Percentiles rank a stretch among this genome's conserved stretches.
Conservation (phyloP, 148 eudicot species). For the Vaccinium macrocarpon region DNA sequence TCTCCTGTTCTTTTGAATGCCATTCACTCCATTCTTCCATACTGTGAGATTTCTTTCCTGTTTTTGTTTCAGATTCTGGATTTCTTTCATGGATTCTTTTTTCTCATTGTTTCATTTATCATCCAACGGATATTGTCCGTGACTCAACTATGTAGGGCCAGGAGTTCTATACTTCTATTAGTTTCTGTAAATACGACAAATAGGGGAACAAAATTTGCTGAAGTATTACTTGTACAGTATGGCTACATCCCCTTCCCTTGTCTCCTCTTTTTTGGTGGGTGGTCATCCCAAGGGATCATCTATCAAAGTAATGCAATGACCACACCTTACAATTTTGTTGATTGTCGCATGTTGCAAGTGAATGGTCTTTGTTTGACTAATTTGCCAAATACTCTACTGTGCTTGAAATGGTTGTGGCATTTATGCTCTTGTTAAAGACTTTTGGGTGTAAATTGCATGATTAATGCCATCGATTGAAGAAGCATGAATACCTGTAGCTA, state of each 20-base stretch:
- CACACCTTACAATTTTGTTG: background rate
- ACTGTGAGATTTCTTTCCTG: constrained; percentile 55
- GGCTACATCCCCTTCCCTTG: background rate
- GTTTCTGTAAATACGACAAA: background rate
- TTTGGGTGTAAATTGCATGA: background rate
- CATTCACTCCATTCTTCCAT: constrained; percentile 71
- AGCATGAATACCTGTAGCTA: background rate
- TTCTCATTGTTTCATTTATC: constrained; percentile 6
- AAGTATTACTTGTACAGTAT: background rate
- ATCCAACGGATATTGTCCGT: background rate
- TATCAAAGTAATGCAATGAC: background rate
- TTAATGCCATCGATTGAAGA: background rate
- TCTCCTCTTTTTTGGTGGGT: background rate
- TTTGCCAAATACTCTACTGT: background rate
- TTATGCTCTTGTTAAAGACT: background rate
- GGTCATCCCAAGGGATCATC: background rate
- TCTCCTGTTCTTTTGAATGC: constrained; percentile 76
- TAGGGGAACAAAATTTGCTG: background rate
- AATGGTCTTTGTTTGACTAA: background rate
- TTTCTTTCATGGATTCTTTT: background rate
- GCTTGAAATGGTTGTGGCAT: background rate
- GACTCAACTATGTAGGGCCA: background rate
- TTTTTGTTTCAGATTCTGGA: background rate
- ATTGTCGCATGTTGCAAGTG: background rate
- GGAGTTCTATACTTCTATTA: background rate